A percentile compares a stretch with the other conserved stretches of the same genome.
These are phyloP conservation scores for Quercus bicolor DNA, from an alignment of 306 rosid genomes.

Conservation along the genomic window DNA sequence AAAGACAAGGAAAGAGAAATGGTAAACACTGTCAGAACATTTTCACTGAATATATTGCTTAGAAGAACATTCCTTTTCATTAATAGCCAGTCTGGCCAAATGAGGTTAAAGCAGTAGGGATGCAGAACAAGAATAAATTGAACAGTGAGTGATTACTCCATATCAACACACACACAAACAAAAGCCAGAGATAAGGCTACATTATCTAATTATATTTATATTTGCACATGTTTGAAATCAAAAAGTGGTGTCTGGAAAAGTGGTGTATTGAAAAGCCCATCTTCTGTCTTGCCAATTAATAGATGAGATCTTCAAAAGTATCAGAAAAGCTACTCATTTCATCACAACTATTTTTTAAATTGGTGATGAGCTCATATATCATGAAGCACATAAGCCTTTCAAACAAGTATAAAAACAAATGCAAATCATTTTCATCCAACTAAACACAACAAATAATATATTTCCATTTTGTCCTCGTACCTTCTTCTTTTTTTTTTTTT, in stretches of 20 bases:
- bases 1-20: background rate
- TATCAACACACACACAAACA: background rate
- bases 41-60: constrained; percentile 11
- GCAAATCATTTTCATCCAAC: background rate
- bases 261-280: background rate
- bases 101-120: background rate
- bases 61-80: background rate
- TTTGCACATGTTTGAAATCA: background rate
- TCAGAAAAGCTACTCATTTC: background rate
- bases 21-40: constrained; percentile 19
- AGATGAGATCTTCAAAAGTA: background rate
- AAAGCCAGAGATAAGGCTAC: background rate
- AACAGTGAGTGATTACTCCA: background rate
- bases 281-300: background rate
- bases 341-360: background rate
- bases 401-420: background rate
- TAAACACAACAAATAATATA: background rate
- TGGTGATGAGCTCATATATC: background rate
- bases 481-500: background rate
- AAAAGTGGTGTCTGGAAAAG: background rate
- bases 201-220: background rate
- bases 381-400: background rate
- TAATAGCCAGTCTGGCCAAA: background rate
- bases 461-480: background rate
- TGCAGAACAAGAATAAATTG: background rate